Conservation (phyloP, 495 filamentous ascomycete genomes). For the Penicillium verhagenii region DNA sequence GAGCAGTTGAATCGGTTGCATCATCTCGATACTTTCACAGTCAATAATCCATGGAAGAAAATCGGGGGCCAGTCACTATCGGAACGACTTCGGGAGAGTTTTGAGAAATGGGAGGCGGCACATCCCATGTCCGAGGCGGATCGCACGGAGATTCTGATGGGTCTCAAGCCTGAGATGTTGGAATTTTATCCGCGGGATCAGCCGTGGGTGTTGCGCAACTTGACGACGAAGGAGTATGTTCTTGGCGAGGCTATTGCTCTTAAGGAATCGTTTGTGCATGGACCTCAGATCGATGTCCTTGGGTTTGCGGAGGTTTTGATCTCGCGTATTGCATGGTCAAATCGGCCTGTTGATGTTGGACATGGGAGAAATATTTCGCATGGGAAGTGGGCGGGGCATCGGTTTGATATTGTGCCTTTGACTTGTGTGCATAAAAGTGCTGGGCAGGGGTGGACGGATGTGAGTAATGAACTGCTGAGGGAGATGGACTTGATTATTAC, state of each 20-base stretch:
- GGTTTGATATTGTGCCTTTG: constrained; percentile 17
- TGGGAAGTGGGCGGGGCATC: constrained; percentile 21
- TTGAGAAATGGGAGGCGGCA: constrained; percentile 5
- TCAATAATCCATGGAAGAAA: constrained; percentile 7
- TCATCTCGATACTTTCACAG: constrained; percentile 1
- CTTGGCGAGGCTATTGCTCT: constrained; percentile 17
- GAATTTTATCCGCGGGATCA: constrained; percentile 18
- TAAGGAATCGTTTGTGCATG: constrained; percentile 13
- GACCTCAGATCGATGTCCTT: constrained; percentile 18
- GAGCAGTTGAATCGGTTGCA: constrained; percentile 3
- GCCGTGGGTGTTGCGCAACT: constrained; percentile 15
- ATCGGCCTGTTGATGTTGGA: not conserved
- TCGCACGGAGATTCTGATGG: constrained; percentile 14
- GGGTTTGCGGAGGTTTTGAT: constrained; percentile 17
- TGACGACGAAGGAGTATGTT: constrained; percentile 20
- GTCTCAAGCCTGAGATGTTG: constrained; percentile 16
- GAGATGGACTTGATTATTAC: constrained; percentile 15
- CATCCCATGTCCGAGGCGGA: constrained; percentile 10
- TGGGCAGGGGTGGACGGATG: constrained; percentile 8
- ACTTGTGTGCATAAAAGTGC: not conserved
- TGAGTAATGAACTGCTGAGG: constrained; percentile 16
- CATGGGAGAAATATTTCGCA: constrained; percentile 2
- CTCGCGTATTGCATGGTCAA: constrained; percentile 16
- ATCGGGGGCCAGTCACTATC: constrained; percentile 7
- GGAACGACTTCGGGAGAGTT: constrained; percentile 5